Conservation (phyloP, 257 asterid genomes). For the Ballota nigra region DNA sequence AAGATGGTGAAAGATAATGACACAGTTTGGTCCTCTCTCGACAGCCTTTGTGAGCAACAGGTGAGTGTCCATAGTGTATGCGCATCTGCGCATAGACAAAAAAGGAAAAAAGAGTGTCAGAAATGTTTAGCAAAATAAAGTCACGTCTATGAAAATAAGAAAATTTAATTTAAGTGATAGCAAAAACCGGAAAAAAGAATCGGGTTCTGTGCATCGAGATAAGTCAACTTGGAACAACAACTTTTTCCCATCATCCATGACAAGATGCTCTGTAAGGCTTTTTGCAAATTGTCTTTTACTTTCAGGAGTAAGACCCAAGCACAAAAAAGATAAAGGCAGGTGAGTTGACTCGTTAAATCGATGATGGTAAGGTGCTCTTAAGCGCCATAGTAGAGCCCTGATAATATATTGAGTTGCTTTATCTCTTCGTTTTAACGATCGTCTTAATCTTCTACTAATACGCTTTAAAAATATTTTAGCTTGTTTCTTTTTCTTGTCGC, state of each 20-base stretch:
- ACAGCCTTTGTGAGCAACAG: conserved; percentile 16
- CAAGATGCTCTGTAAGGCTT: conserved; percentile 7
- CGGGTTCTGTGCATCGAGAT: conserved; percentile 17
- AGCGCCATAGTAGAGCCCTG: conserved; percentile 3
- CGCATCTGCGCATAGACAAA: neutral
- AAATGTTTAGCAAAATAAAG: neutral
- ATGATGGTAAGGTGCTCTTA: neutral
- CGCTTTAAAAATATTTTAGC: neutral
- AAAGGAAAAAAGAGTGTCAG: neutral
- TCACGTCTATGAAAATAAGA: neutral
- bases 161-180: neutral
- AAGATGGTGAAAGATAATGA: conserved; percentile 14
- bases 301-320: conserved; percentile 16
- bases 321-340: conserved; percentile 14
- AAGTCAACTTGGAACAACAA: conserved; percentile 18
- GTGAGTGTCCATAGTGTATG: neutral
- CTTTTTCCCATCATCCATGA: conserved; percentile 12
- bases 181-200: conserved; percentile 19
- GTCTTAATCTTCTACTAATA: conserved; percentile 1
- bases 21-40: conserved; percentile 14
- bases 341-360: neutral
- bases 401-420: conserved; percentile 8
- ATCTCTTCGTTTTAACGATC: neutral
- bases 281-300: conserved; percentile 10
- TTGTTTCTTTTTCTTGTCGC: neutral